Conservation (phyloP, 176 grass and related monocot species). For the Zea luxurians region DNA sequence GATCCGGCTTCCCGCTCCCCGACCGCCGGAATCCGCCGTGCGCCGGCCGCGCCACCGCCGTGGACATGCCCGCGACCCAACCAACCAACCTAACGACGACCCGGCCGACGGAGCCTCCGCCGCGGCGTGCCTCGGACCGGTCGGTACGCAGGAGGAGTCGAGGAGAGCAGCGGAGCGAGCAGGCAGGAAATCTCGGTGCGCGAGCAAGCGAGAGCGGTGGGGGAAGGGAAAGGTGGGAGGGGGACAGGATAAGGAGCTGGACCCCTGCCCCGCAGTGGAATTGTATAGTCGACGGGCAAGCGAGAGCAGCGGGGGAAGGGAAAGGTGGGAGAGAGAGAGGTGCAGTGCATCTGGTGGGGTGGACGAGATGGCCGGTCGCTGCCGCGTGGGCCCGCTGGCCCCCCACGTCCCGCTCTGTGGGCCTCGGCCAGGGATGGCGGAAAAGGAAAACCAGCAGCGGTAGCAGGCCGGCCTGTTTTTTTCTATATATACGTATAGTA, state of each 20-base stretch:
- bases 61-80: conserved; percentile 27
- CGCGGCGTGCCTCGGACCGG: not conserved
- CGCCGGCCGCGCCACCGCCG: conserved; percentile 33
- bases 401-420: not conserved
- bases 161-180: not conserved
- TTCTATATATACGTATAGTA: too few relatives aligned
- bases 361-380: conserved; percentile 2
- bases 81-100: not conserved
- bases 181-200: conserved; percentile 33
- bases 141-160: not conserved
- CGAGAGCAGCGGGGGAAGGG: too few relatives aligned
- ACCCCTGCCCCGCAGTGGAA: not conserved
- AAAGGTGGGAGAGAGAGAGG: not conserved
- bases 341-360: conserved; percentile 15
- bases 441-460: too few relatives aligned
- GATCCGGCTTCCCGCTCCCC: conserved; percentile 27
- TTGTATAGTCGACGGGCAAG: conserved; percentile 16
- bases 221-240: not conserved
- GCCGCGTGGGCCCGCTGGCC: not conserved
- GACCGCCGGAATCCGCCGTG: conserved; percentile 35
- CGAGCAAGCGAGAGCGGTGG: not conserved
- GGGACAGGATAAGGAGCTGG: conserved; percentile 44
- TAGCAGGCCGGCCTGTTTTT: not conserved
- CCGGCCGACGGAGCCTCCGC: not conserved
- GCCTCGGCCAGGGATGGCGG: not conserved